phyloP scores from a whole-genome alignment of 78 protist species.

The Dictyostelium discoideum region DNA sequence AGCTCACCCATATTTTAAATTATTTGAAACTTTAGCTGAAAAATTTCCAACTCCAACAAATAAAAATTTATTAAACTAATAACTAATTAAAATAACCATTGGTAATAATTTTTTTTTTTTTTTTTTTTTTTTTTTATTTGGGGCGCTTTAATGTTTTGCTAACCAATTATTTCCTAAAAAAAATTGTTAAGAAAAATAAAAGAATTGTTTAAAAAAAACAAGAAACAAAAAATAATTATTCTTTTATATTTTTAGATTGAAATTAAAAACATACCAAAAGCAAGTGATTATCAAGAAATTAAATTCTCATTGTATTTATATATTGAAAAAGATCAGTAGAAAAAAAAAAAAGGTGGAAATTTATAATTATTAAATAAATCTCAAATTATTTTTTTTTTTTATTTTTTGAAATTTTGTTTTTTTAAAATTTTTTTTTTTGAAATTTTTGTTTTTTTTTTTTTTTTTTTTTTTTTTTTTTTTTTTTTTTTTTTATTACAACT shows the following conservation, averaged over 20 bases:
- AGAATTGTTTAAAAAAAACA: neutral
- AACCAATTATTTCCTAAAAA: too few species aligned
- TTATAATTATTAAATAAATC: neutral
- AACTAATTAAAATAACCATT: neutral
- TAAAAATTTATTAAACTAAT: neutral
- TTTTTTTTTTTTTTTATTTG: too few species aligned
- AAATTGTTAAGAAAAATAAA: too few species aligned
- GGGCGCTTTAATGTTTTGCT: too few species aligned
- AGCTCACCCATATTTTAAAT: neutral
- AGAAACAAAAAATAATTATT: too few species aligned
- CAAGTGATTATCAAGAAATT: neutral
- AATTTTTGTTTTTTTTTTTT: neutral
- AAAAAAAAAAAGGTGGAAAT: neutral
- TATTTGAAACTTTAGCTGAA: neutral
- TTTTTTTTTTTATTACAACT: neutral
- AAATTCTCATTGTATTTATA: conserved; percentile 31
- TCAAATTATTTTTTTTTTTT: neutral
- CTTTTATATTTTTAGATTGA: neutral
- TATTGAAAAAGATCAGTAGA: neutral
- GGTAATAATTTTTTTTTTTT: too few species aligned
- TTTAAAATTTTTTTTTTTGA: neutral
- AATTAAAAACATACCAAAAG: neutral
- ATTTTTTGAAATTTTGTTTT: neutral
- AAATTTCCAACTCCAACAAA: neutral
- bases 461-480: neutral